These are phyloP conservation scores for Lachancea quebecensis DNA, from an alignment of 805 yeast species.

Conservation along the genomic window DNA sequence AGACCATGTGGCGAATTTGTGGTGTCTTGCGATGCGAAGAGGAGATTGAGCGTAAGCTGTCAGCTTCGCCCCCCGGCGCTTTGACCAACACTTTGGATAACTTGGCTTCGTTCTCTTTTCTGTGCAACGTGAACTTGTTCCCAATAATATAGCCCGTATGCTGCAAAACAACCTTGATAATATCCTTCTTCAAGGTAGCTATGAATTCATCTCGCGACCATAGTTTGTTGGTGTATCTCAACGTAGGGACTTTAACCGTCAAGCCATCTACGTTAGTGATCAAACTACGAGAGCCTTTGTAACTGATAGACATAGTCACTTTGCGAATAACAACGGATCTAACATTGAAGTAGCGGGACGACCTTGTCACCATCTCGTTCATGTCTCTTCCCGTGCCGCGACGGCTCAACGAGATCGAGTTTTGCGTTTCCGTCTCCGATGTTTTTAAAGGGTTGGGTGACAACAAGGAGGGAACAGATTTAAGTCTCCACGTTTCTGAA, in stretches of 20 bases:
- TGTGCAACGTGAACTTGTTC: conserved; percentile 48
- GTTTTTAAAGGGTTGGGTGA: background rate
- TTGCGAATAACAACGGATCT: conserved; percentile 44
- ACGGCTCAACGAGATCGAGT: background rate
- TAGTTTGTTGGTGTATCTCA: conserved; percentile 40
- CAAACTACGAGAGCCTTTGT: conserved; percentile 54
- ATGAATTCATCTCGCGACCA: conserved; percentile 57
- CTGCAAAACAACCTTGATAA: conserved; percentile 47
- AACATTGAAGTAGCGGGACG: conserved; percentile 62
- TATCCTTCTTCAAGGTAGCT: conserved; percentile 45
- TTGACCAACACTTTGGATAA: background rate
- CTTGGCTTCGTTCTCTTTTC: conserved; percentile 26
- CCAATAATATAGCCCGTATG: conserved; percentile 58
- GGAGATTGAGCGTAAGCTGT: background rate
- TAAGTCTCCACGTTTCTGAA: background rate
- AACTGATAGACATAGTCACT: conserved; percentile 53
- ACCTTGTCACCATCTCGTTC: conserved; percentile 63
- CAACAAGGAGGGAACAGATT: background rate
- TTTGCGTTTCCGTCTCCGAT: background rate
- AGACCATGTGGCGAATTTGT: no score
- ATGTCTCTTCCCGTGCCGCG: conserved; percentile 27
- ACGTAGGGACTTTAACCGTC: conserved; percentile 43
- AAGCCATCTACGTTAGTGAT: conserved; percentile 55
- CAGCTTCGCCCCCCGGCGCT: background rate
- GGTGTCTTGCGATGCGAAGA: no score